Evolutionary conservation across 371 early-diverging fungal genomes (phyloP).

Genomic region (Batrachochytrium dendrobatidis): DNA sequence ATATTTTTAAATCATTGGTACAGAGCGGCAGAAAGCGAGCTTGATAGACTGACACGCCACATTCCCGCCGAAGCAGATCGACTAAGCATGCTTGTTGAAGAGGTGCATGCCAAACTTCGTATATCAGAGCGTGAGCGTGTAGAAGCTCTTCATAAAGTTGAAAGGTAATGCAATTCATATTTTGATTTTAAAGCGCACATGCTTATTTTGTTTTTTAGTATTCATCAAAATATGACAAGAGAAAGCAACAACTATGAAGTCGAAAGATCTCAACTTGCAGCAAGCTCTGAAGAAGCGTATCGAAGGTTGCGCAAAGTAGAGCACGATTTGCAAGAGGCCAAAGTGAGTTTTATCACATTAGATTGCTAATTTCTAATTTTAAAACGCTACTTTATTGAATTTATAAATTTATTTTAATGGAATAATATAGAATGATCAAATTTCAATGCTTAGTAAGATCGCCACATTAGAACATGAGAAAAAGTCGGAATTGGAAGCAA

Average conservation of each 20-base stretch:
- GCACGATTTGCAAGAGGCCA: conserved; percentile 36
- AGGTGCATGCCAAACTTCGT: conserved; percentile 24
- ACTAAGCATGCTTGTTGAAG: conserved; percentile 28
- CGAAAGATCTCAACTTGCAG: conserved; percentile 27
- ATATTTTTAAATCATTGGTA: background rate
- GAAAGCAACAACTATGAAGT: conserved; percentile 33
- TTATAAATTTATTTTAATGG: background rate
- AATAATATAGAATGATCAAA: conserved; percentile 19
- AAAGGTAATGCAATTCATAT: too few relatives aligned
- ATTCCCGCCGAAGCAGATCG: conserved; percentile 37
- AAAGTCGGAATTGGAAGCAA: conserved; percentile 17
- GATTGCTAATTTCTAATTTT: background rate
- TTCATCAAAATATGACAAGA: conserved; percentile 27
- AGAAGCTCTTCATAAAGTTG: conserved; percentile 23
- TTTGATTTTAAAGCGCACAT: background rate
- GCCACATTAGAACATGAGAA: conserved; percentile 30
- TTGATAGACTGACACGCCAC: conserved; percentile 35
- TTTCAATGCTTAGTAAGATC: conserved; percentile 15
- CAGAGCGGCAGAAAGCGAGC: conserved; percentile 36
- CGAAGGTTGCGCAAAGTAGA: conserved; percentile 31
- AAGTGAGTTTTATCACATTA: conserved; percentile 9
- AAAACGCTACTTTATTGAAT: background rate
- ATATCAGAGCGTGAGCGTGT: conserved; percentile 26
- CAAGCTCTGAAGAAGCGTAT: conserved; percentile 28
- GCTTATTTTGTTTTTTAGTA: too few relatives aligned